Base-by-base conservation (phyloP, 106 monocot species). In the Apostasia shenzhenica region DNA sequence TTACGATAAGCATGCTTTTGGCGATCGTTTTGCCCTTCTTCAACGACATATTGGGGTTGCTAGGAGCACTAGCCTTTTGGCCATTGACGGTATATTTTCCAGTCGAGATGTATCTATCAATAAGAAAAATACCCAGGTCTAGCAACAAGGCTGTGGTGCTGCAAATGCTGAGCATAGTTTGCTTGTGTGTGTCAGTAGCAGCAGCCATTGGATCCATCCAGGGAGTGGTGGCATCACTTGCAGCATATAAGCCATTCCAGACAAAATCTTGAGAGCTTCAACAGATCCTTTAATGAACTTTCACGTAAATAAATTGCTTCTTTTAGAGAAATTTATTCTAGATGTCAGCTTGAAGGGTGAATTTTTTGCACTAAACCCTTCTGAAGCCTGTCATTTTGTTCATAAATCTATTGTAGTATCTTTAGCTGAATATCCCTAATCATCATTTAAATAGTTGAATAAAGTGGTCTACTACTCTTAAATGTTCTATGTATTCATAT, bases 1-100 rank as follows among this genome's bases (percentile, higher is more conserved):
- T 90, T 47, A 45, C 55, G 14, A 42, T 81, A 2, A 67, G 61
- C 51, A 90, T 83, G 8, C 46, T 83, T 38, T 62, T 90, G 8
- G 86, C 90, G 8, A 83, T 86, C 63, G 1, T 79, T 5, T 48
- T 90, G 80, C 90, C 90, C 2, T 90, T 90, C 80, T 89, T 89
- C 85, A 89, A 85, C 40, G 89, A 80, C 39, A 64, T 89, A 13
- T 74, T 89, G 3, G 75, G 57, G 1, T 80, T 89, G 48, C 51
- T 89, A 42, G 89, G 89, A 5, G 82, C 89, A 2, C 38, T 85
- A 7, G 80, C 75, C 38, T 89, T 89, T 73, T 89, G 89, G 85
- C 89, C 89, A 12, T 77, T 89, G 5, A 89, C 89, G 0, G 84
- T 89, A 13, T 82, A 82, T 51, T 85, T 85, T 44, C 89, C 85